A percentile compares a stretch with the other conserved stretches of the same genome.
Conservation (phyloP, 73 alveolate genomes). For the Paramecium biaurelia region DNA sequence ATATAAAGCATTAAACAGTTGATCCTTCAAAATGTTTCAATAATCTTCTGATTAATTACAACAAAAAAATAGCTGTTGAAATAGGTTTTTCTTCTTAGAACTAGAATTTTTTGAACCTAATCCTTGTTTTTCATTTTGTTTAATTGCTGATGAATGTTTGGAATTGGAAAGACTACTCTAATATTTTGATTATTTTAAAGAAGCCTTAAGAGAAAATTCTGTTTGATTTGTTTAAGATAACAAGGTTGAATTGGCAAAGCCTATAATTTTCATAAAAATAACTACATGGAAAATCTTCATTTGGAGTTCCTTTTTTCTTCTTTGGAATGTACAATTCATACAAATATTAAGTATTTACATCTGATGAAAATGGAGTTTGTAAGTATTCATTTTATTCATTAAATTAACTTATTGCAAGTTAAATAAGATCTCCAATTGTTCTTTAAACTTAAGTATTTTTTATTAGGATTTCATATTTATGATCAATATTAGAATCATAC, state of each 20-base stretch:
- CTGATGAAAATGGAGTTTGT: neutral
- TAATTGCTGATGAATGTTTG: neutral
- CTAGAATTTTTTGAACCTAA: neutral
- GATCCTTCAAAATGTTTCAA: neutral
- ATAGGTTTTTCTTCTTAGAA: neutral
- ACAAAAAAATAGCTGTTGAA: neutral
- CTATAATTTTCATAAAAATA: neutral
- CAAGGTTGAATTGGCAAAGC: neutral
- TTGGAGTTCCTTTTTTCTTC: slow-evolving; percentile 29
- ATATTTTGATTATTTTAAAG: neutral
- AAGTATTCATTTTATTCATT: neutral
- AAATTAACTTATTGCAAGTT: neutral
- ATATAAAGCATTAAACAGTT: neutral
- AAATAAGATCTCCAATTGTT: neutral
- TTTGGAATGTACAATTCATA: slow-evolving; percentile 1
- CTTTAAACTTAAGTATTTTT: neutral
- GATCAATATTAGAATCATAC: neutral
- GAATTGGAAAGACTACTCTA: neutral
- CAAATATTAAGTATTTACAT: neutral
- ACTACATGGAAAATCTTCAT: slow-evolving; percentile 28
- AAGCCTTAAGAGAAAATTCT: neutral
- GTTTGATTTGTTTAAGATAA: neutral
- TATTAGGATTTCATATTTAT: neutral
- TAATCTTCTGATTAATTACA: neutral
- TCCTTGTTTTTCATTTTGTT: neutral